Evolutionary conservation across 305 asterid species (phyloP).

Genomic region (Fraxinus platypoda): DNA sequence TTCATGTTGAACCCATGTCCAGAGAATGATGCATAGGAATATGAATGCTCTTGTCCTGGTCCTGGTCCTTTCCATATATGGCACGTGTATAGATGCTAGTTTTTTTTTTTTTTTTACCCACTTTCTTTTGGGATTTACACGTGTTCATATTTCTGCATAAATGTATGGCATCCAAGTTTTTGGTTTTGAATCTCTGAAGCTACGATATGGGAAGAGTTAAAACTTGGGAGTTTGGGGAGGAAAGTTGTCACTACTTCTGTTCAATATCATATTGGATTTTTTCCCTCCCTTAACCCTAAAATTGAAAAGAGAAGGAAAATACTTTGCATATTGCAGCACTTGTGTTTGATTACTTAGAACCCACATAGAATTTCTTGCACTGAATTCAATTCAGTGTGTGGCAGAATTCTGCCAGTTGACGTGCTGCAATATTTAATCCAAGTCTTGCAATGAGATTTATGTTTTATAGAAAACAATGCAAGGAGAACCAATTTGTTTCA

Average conservation of each 20-base stretch:
- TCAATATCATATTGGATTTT: not conserved
- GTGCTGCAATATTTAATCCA: not conserved
- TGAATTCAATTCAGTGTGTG: not conserved
- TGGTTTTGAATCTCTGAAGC: not conserved
- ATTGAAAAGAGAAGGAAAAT: not conserved
- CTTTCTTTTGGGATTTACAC: not conserved
- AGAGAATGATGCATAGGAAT: not conserved
- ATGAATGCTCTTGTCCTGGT: not conserved
- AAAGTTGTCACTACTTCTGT: not conserved
- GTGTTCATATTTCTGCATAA: not conserved
- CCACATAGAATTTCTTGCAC: not conserved
- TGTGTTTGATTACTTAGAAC: not conserved
- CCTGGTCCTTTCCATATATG: not conserved
- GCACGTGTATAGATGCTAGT: not conserved
- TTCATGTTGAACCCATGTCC: not conserved
- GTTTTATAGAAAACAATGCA: constrained; percentile 1
- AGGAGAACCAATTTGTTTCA: not conserved
- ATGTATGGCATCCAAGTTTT: not conserved
- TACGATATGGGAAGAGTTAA: not conserved
- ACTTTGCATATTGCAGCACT: not conserved
- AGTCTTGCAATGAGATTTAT: not conserved
- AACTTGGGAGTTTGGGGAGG: not conserved
- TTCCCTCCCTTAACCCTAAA: not conserved
- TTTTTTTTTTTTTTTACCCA: not conserved
- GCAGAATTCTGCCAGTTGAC: not conserved